Evolutionary conservation across 192 early-diverging fungal species (phyloP).

Genomic region (Phycomyces blakesleeanus): DNA sequence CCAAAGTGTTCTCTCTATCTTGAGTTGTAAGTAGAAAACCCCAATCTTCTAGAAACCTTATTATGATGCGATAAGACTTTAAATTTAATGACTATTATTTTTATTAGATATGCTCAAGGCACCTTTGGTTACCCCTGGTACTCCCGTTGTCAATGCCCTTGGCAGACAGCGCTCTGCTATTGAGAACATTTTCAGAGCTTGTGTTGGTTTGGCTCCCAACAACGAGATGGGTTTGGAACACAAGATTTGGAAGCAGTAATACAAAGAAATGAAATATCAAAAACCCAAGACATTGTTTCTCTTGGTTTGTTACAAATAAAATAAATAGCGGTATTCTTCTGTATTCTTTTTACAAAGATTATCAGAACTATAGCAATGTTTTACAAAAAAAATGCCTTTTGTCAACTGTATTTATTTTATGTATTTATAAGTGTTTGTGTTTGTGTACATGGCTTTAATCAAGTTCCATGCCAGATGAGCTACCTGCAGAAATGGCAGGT

Average conservation of each 20-base stretch:
- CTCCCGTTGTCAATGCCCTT: constrained; percentile 95
- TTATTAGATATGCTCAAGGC: constrained; percentile 89
- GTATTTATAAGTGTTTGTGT: background rate
- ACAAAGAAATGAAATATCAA: background rate
- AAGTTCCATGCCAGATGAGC: constrained; percentile 18
- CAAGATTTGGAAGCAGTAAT: constrained; percentile 52
- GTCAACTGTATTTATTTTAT: background rate
- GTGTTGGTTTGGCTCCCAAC: constrained; percentile 91
- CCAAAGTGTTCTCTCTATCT: constrained; percentile 92
- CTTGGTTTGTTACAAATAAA: no score
- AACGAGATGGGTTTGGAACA: constrained; percentile 97
- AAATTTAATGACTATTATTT: constrained; percentile 3
- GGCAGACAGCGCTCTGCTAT: constrained; percentile 93
- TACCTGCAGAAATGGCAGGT: background rate
- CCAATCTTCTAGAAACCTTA: background rate
- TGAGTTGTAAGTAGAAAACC: constrained; percentile 45
- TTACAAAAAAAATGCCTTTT: no score
- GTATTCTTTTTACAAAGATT: no score
- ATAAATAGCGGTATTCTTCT: no score
- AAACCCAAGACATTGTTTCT: no score
- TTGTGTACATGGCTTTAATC: background rate
- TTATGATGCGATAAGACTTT: background rate
- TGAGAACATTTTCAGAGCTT: constrained; percentile 98
- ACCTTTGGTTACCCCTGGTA: constrained; percentile 86
- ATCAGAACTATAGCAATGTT: no score